These are phyloP conservation scores for Stagonosporopsis chrysanthemi DNA, from an alignment of 2,329 filamentous ascomycete species.

Conservation along the genomic window DNA sequence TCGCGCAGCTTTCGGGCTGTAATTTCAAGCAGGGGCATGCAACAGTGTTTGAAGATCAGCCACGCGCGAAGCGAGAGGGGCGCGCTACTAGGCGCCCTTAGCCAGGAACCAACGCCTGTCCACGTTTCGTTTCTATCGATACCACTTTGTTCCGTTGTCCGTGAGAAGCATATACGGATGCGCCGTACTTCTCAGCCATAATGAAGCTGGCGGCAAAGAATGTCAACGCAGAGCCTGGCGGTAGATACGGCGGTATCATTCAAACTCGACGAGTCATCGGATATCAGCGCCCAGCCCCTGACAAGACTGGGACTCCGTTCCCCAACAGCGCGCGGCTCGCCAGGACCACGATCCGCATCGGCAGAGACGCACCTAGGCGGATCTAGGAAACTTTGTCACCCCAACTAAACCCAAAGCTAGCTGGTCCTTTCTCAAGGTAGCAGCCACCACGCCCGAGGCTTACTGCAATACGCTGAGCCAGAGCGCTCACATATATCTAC, in stretches of 20 bases:
- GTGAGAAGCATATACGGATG: conserved; percentile 17
- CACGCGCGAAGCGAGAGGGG: conserved; percentile 36
- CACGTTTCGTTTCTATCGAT: conserved; percentile 28
- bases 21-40: conserved; percentile 40
- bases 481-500: conserved; percentile 31
- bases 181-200: conserved; percentile 15
- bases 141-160: conserved; percentile 6
- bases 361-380: conserved; percentile 24
- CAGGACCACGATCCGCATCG: conserved; percentile 25
- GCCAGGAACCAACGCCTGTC: conserved; percentile 24
- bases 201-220: neutral
- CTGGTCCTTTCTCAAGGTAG: conserved; percentile 22
- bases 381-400: conserved; percentile 23
- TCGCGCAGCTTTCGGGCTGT: conserved; percentile 9
- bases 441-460: conserved; percentile 22
- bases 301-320: conserved; percentile 23
- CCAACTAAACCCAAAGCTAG: conserved; percentile 21
- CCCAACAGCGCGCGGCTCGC: conserved; percentile 33
- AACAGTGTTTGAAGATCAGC: conserved; percentile 45
- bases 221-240: neutral
- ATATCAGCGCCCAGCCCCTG: conserved; percentile 29
- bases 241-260: conserved; percentile 4
- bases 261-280: conserved; percentile 7
- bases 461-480: conserved; percentile 27
- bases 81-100: conserved; percentile 30